These are phyloP conservation scores for Grosmannia penicillata DNA, from an alignment of 2,329 filamentous ascomycete genomes.

Conservation along the genomic window DNA sequence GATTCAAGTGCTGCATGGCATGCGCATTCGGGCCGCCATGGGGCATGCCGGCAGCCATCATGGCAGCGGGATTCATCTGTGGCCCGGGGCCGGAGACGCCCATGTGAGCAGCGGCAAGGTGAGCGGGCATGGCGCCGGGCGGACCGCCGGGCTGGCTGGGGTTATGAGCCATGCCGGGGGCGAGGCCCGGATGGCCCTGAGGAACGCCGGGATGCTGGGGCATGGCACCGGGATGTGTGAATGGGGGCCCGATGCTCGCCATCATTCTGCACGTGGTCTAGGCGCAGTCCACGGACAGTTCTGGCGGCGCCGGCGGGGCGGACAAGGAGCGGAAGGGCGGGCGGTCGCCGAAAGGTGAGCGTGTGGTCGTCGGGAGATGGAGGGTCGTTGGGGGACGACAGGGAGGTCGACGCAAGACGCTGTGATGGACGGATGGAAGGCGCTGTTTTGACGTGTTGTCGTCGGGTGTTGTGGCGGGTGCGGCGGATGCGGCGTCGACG, in stretches of 20 bases:
- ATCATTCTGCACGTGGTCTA: constrained; percentile 40
- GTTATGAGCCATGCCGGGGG: constrained; percentile 49
- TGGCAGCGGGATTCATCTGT: constrained; percentile 56
- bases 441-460: too few relatives aligned
- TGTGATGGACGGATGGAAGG: too few relatives aligned
- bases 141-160: constrained; percentile 56
- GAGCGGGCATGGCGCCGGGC: constrained; percentile 49
- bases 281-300: not conserved
- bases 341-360: too few relatives aligned
- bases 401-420: too few relatives aligned
- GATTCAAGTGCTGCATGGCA: constrained; percentile 57
- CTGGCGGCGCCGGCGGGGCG: not conserved
- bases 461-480: too few relatives aligned
- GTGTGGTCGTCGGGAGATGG: too few relatives aligned
- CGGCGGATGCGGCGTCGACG: too few relatives aligned
- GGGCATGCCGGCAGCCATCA: constrained; percentile 68
- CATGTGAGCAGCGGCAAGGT: constrained; percentile 47
- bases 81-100: constrained; percentile 57
- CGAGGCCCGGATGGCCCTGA: constrained; percentile 45
- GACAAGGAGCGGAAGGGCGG: too few relatives aligned
- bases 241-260: constrained; percentile 51
- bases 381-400: too few relatives aligned
- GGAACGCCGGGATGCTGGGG: constrained; percentile 55
- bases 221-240: constrained; percentile 54
- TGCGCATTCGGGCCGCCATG: constrained; percentile 53